Percentiles rank a stretch among this genome's conserved stretches.
phyloP scores from a whole-genome alignment of 2,329 filamentous ascomycete species.

The Sphaerulina vaccinii region DNA sequence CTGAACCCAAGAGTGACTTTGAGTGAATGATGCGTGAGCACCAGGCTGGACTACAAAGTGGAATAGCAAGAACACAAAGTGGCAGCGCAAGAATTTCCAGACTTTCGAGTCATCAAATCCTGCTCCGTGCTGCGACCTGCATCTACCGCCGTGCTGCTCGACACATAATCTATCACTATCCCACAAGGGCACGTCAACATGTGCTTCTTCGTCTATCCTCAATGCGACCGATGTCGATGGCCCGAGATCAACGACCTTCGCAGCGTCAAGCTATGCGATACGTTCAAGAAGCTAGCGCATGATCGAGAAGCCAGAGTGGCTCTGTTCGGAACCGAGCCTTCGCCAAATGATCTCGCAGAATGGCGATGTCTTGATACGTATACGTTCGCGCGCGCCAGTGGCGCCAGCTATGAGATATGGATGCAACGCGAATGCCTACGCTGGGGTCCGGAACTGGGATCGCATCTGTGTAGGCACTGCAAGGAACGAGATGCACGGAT shows the following conservation, averaged over 20 bases:
- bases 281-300: conserved; percentile 6
- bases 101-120: too few relatives aligned
- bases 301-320: conserved; percentile 4
- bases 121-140: too few relatives aligned
- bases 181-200: conserved; percentile 2
- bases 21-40: conserved; percentile 28
- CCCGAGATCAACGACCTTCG: conserved; percentile 12
- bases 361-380: conserved; percentile 15
- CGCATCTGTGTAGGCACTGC: conserved; percentile 14
- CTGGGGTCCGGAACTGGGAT: conserved; percentile 5
- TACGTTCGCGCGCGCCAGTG: conserved; percentile 10
- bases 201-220: conserved; percentile 21
- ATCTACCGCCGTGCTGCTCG: background rate
- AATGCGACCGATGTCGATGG: conserved; percentile 20
- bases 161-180: too few relatives aligned
- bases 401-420: conserved; percentile 9
- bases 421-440: conserved; percentile 11
- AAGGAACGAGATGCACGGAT: conserved; percentile 9
- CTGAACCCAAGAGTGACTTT: conserved; percentile 41
- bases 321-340: background rate
- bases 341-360: conserved; percentile 1
- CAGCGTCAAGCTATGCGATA: conserved; percentile 13
- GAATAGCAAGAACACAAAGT: too few relatives aligned
- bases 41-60: background rate
- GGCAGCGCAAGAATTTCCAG: too few relatives aligned